A percentile compares a stretch with the other conserved stretches of the same genome.
phyloP scores from a whole-genome alignment of 495 filamentous ascomycete genomes.

The Umbilicaria muhlenbergii region DNA sequence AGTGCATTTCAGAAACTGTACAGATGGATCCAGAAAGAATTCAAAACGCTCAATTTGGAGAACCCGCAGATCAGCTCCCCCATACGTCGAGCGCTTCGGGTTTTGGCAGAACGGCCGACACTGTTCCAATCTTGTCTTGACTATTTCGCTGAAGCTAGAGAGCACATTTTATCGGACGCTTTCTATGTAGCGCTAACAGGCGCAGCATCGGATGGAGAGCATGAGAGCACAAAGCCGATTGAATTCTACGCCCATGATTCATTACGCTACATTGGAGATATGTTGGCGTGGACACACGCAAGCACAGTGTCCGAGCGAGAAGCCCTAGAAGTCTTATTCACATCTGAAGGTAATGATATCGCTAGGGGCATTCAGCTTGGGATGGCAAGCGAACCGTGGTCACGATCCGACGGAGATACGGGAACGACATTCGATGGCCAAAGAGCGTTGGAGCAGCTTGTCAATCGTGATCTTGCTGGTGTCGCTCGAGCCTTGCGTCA shows the following conservation, averaged over 20 bases:
- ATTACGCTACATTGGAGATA: conserved; percentile 85
- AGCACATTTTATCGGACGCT: conserved; percentile 72
- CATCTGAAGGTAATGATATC: conserved; percentile 83
- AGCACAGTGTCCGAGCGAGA: conserved; percentile 87
- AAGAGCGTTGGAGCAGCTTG: conserved; percentile 71
- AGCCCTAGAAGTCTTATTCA: conserved; percentile 79
- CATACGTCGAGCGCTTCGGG: conserved; percentile 70
- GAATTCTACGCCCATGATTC: conserved; percentile 88
- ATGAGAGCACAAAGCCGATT: conserved; percentile 65
- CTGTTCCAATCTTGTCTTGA: conserved; percentile 90
- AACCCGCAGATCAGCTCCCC: conserved; percentile 82
- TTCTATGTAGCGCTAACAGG: conserved; percentile 88
- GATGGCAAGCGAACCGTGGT: conserved; percentile 78
- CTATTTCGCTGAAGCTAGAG: conserved; percentile 81
- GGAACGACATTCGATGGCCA: conserved; percentile 55
- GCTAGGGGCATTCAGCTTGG: conserved; percentile 74
- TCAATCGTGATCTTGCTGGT: conserved; percentile 70
- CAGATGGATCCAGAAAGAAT: conserved; percentile 85
- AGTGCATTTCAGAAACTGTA: conserved; percentile 88
- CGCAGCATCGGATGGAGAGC: conserved; percentile 29
- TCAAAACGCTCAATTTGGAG: conserved; percentile 84
- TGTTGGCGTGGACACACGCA: conserved; percentile 95
- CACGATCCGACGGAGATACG: conserved; percentile 42
- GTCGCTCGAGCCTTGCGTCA: conserved; percentile 65
- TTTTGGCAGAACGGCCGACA: conserved; percentile 76